Conservation (phyloP, 2,329 filamentous ascomycete species). For the Chrysoporthe cubensis region DNA sequence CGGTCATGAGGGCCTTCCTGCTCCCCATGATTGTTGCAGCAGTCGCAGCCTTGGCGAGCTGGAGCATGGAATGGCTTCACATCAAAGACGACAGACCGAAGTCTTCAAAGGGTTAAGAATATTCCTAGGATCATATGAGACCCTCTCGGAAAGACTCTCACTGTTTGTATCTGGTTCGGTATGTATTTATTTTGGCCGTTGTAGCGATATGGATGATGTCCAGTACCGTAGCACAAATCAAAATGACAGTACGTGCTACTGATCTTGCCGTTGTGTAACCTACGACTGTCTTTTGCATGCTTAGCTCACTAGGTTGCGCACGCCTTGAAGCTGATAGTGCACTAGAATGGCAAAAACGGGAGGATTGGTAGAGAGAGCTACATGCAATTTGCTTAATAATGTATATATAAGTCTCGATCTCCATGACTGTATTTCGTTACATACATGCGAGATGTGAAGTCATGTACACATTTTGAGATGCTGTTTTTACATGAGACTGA, state of each 20-base stretch:
- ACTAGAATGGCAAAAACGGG: no score
- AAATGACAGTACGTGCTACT: not conserved
- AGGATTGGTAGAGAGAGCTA: no score
- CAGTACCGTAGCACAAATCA: not conserved
- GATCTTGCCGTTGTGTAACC: not conserved
- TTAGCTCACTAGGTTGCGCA: no score
- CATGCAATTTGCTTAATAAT: no score
- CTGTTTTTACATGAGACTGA: no score
- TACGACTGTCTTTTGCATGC: not conserved
- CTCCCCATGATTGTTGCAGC: constrained; percentile 5
- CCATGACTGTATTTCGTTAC: no score
- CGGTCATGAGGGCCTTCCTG: constrained; percentile 6
- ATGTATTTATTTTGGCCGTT: not conserved
- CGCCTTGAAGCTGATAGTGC: no score
- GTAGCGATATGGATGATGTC: not conserved
- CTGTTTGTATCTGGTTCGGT: not conserved
- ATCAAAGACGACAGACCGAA: constrained; percentile 9
- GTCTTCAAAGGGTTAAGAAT: not conserved
- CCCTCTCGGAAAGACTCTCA: no score
- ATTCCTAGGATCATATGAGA: no score
- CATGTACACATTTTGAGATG: no score
- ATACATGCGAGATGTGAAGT: no score
- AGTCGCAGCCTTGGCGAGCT: constrained; percentile 7
- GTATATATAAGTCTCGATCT: no score
- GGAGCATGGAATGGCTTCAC: constrained; percentile 15